Conservation (phyloP, 1,139 yeast species). For the Pichia sp. region DNA sequence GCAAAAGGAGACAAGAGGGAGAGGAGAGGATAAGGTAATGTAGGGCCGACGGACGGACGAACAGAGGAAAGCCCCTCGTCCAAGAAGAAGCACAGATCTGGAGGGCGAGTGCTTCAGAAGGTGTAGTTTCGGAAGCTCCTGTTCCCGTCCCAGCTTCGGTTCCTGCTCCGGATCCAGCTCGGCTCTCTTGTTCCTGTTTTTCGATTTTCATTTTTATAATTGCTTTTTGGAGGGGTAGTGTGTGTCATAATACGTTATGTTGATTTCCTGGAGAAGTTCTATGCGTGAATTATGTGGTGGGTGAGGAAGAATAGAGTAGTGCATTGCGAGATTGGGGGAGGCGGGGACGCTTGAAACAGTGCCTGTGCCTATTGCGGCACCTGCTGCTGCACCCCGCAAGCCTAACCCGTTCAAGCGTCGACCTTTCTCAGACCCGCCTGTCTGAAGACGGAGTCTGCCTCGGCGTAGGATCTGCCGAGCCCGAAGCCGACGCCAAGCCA, state of each 20-base stretch:
- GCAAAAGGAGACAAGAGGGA: background rate
- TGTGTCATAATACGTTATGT: too few species aligned
- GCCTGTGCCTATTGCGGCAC: too few species aligned
- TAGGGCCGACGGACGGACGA: background rate
- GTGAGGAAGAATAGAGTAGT: too few species aligned
- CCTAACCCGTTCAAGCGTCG: slow-evolving; percentile 41
- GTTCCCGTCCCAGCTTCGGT: too few species aligned
- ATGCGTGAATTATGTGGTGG: too few species aligned
- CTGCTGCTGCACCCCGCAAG: too few species aligned
- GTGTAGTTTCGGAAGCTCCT: too few species aligned
- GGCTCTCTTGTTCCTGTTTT: background rate
- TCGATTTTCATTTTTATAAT: too few species aligned
- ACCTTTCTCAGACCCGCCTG: slow-evolving; percentile 69
- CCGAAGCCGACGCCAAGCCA: slow-evolving; percentile 97
- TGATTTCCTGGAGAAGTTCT: too few species aligned
- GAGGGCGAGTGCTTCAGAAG: background rate
- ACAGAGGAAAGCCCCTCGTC: background rate
- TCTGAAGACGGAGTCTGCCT: slow-evolving; percentile 96
- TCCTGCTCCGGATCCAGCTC: background rate
- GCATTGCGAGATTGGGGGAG: too few species aligned
- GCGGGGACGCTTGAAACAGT: too few species aligned
- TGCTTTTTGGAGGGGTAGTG: too few species aligned
- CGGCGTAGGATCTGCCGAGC: slow-evolving; percentile 94
- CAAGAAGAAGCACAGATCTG: background rate
- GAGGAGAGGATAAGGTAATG: background rate